Evolutionary conservation across 2,329 filamentous ascomycete genomes (phyloP), one percentile per base, ranked within the genome.

Genomic region (Cryphonectria japonica): DNA sequence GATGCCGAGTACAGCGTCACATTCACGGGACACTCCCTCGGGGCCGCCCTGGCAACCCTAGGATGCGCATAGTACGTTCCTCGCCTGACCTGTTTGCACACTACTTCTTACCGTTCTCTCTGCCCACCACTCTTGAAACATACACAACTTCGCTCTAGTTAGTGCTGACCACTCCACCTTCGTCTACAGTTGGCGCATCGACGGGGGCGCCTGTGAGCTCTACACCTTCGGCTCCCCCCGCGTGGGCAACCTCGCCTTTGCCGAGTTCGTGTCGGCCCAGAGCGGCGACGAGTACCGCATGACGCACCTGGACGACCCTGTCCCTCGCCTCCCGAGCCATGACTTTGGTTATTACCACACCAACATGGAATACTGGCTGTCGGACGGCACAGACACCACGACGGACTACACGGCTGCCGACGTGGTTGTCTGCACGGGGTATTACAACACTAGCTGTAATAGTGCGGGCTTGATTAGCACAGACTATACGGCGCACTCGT

Each of bases 371-470:
- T 71, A 71, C 54, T 71, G 69, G 69, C 69, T 71, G 11, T 65
- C 69, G 22, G 57, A 52, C 19, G 69, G 69, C 11, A 29, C 67
- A 13, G 50, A 52, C 19, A 69, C 66, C 2, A 71, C 69, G 1
- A 61, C 67, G 22, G 52, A 60, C 26, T 71, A 71, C 61, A 41
- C 32, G 5, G 85, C 85, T 75, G 73, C 74, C 3, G 81, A 86
- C 67, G 75, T 89, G 74, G 75, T 79, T 66, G 78, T 85, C 29
- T 89, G 87, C 80, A 72, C 78, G 13, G 88, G 88, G 69, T 81
- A 79, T 69, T 79, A 79, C 39, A 88, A 84, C 76, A 76, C 79
- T 5, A 52, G 71, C 46, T 89, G 88, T 79, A 89, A 89, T 75
- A 37, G 69, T 16, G 86, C 76, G n/a, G 83, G 83, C 46, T 83